Evolutionary conservation across 371 early-diverging fungal genomes (phyloP), one percentile per base, ranked within the genome.

Genomic region (Apophysomyces variabilis): DNA sequence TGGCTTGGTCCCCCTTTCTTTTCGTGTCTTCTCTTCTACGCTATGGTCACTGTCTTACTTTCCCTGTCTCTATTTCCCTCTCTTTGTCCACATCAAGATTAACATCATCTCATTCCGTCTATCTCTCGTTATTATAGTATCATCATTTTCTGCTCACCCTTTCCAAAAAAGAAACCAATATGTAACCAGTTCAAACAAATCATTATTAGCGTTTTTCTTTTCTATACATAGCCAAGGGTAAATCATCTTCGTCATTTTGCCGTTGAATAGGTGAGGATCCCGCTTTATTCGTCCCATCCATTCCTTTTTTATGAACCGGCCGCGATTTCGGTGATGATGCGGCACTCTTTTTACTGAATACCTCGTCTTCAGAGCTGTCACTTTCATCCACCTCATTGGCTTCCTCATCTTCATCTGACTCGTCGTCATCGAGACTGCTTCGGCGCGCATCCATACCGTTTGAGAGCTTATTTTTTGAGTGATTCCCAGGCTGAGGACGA

Each of bases 221-320:
- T 69, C 58, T 69, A 65, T 62, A 69, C 69, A 69, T 69, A 61
- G 69, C 64, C 61, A 65, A 47, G 39, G 69, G 69, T 38, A 69
- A 38, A 63, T 65, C 61, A 58, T 69, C 69, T 18, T 64, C 64
- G 16, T 50, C 44, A 5, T 45, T 57, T 46, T 44, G 58, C 39
- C 45, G 57, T 32, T 41, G 38, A 47, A 60, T 32, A 57, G 39
- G 50, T 58, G 56, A 32, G n/a, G 6, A 32, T 36, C 58, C 43
- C 58, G 60, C 39, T 38, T 32, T 66, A 59, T 37, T 56, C 64
- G 35, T 32, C 43, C n/a, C 35, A n/a, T 50, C 54, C 4, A 26
- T 7, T 21, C 54, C 6, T 50, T 50, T 50, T 50, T 50, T 50
- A 9, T n/a, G 54, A 26, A 21, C 18, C 4, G 54, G n/a, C 11